Base-by-base conservation (phyloP, 495 filamentous ascomycete species). In the Penicillium salamii region DNA sequence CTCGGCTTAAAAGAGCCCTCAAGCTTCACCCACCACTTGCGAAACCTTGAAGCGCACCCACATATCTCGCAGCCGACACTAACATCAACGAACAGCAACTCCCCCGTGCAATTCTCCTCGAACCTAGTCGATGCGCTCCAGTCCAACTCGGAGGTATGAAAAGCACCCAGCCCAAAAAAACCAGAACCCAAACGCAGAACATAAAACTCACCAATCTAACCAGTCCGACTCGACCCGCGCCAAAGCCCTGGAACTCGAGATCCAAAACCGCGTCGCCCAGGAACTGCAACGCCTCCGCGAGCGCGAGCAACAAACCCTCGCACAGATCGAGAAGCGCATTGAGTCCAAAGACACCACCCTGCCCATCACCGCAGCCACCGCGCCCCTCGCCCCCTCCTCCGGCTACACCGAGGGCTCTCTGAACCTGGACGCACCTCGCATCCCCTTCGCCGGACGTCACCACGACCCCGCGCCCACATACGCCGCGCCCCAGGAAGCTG, bases 181-280 rank as follows among this genome's bases (percentile, higher is more conserved):
- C 20, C 52, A 32, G 19, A 55, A 49, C 12, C 28, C 29, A 26
- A 48, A 20, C n/a, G 29, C 58, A 42, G 42, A 55, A 20, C 29
- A 8, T 31, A 59, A 23, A 42, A 17, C 53, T 47, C 38, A 58
- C 42, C 41, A 44, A 57, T 18, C 20, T 36, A 39, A 42, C 50
- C 69, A 96, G 90, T 89, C 85, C 68, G 90, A 98, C 73, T 81
- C 85, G 39, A 89, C 89, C 53, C 91, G 93, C 61, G 75, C 84
- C 57, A 88, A 88, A 69, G 69, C 82, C 69, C 71, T 90, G 64
- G 93, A 98, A 69, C 83, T 95, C 50, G 83, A 89, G 54, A 87
- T 97, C 63, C 90, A 97, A 74, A 71, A 78, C 55, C 95, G 95
- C 70, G 90, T 97, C 52, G 79, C 83, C 58, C 72, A 82, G 54